Base-by-base conservation (phyloP, 805 yeast genomes). In the Metschnikowia aberdeeniae region DNA sequence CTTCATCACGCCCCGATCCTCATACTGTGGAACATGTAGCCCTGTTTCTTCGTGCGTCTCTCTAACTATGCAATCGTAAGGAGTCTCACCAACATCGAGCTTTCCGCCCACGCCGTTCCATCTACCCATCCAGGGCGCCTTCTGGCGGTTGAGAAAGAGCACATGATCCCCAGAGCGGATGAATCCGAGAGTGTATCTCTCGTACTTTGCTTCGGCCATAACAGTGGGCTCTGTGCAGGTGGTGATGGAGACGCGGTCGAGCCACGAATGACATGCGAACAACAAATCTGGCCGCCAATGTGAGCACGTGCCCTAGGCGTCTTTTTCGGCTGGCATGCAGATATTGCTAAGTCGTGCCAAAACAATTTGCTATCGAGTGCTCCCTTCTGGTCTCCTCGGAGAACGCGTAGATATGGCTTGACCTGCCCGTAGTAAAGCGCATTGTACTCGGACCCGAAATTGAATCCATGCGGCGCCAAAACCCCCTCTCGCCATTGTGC, bases 71-170 rank as follows among this genome's bases (percentile, higher is more conserved):
- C 76, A 70, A n/a, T 64, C 63, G 31, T 58, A 46, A 1, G 75
- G 68, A 1, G 65, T 49, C 49, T 72, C 76, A 13, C 45, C 53
- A 0, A 51, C 43, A 29, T 68, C 69, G 13, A 71, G 48, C 46
- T 72, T 71, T 5, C 76, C 76, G 7, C 76, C 76, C 10, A 72
- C 74, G 10, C 76, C 76, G 51, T 72, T 71, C 76, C 76, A 72
- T 40, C 67, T 56, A 12, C 76, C 76, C 75, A 71, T 72, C 72
- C 74, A 70, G 1, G 76, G 76, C 9, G 63, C 56, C 45, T 72
- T 72, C 45, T 67, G 64, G 20, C 76, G 56, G 44, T 72, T 72
- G 14, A 72, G 55, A 6, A 72, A 52, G 10, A 71, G 63, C 13
- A 70, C 53, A 34, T 66, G 56, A 31, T 58, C 49, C 26, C 26